Percentiles rank a stretch among this genome's conserved stretches.
Conservation (phyloP, 345 rosid species). For the Fremontodendron californicum region DNA sequence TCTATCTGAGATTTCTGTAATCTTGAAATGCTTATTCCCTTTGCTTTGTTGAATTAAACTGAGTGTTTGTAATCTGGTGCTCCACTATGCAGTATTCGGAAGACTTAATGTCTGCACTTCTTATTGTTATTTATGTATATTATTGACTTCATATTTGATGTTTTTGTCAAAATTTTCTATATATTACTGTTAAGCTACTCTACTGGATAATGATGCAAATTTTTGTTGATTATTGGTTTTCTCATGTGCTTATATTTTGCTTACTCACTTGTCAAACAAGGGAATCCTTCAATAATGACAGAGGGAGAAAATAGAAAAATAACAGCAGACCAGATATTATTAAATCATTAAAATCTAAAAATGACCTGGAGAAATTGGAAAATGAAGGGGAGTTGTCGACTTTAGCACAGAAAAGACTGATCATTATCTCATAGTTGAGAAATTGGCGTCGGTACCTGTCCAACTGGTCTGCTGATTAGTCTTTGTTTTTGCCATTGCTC, state of each 20-base stretch:
- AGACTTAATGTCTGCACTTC: background rate
- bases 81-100: background rate
- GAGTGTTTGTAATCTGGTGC: background rate
- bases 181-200: background rate
- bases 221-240: background rate
- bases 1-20: slow-evolving; percentile 1
- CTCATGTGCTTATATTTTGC: background rate
- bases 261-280: background rate
- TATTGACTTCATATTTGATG: background rate
- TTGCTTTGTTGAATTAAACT: background rate
- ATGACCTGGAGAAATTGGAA: background rate
- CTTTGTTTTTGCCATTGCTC: background rate
- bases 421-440: background rate
- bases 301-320: background rate
- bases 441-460: background rate
- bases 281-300: background rate
- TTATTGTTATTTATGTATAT: background rate
- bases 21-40: background rate
- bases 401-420: background rate
- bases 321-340: background rate
- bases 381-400: background rate
- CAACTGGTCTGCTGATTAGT: background rate
- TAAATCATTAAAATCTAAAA: background rate
- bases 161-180: background rate
- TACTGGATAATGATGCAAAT: background rate